Base-by-base conservation (phyloP, 2,329 filamentous ascomycete species). In the Hymenoscyphus infarciens region DNA sequence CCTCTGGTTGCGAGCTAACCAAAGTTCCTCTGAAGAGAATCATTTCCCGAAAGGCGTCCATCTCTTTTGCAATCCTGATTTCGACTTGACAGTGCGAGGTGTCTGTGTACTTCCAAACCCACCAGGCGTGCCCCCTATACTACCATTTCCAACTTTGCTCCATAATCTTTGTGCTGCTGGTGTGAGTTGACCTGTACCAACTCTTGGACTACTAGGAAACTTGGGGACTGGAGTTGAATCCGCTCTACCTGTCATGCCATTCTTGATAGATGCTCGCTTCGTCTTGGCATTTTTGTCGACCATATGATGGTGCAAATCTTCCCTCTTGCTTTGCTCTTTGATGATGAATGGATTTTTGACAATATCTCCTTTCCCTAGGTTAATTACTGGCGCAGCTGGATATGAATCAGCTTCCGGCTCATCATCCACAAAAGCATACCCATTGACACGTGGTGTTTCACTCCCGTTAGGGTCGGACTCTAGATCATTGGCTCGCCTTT, bases 361-460 rank as follows among this genome's bases (percentile, higher is more conserved):
- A n/a, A 83, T 75, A 70, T 87, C 82, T 15, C 83, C 82, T 10
- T 82, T 78, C 1, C 86, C 83, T 7, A 90, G 77, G 60, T 87
- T 77, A 71, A 89, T 81, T 65, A 78, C 66, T n/a, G 79, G 76
- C 55, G 73, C 65, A n/a, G 72, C 52, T 1, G 72, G 69, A 16
- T 79, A 78, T 8, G 75, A 69, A 58, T 81, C 80, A 59, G 80
- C 71, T 16, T 81, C 81, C 0, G 84, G 83, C 49, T 89, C 90
- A 62, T 96, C 92, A 69, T 97, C 92, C 39, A 99, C 93, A 76
- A 97, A 98, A 0, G 92, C 85, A 74, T 97, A 99, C 1, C 95
- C 95, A 66, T 96, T 96, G 0, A 98, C 91, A 1, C 91, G 84
- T 0, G 94, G 95, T 0, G 94, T 98, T 75, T 96, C 92, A 1